Base-by-base conservation (phyloP, 768 basidiomycete genomes). In the Goffeauzyma gilvescens region DNA sequence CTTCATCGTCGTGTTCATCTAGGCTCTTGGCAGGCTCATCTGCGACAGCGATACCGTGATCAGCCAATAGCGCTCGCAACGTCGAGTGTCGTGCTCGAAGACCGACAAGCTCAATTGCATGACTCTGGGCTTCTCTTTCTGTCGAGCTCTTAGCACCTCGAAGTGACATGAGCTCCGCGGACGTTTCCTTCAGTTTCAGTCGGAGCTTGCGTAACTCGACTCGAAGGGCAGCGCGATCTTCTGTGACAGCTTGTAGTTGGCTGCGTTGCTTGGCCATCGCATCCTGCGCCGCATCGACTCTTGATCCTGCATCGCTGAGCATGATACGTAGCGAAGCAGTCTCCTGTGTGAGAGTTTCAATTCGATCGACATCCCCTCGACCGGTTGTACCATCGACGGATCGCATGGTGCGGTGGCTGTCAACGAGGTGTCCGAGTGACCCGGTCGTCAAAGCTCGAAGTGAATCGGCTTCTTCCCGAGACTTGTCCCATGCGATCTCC, bases 401-500 rank as follows among this genome's bases (percentile, higher is more conserved):
- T 60, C 74, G 75, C 39, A 87, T 69, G 54, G 84, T 81, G 26
- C 78, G 75, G 67, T 90, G 87, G 2, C 80, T 77, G 58, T 89
- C 83, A 34, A 93, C 68, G 15, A 93, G 69, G 58, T 89, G 75
- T 18, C 85, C 86, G 2, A 93, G 72, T 54, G 78, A 73, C 35
- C 78, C 76, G 2, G 84, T 90, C 2, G 87, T 87, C 39, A 86
- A 67, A 17, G 81, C 79, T 41, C 86, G 71, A 62, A 87, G 76
- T 2, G 80, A 75, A 60, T 93, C 89, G 2, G 86, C 84, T 67
- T 95, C 86, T 65, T 89, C 81, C 12, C 86, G 75, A 32, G 85
- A 84, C 62, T 85, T 81, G 20, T 81, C 74, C 78, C 86, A 93
- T 7, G 80, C 75, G 57, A 81, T 85, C 66, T 93, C 89, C 32